Percentiles rank a stretch among this genome's conserved stretches.
These are phyloP conservation scores for Gaeumannomyces tritici DNA, from an alignment of 2,329 filamentous ascomycete genomes.

Conservation along the genomic window DNA sequence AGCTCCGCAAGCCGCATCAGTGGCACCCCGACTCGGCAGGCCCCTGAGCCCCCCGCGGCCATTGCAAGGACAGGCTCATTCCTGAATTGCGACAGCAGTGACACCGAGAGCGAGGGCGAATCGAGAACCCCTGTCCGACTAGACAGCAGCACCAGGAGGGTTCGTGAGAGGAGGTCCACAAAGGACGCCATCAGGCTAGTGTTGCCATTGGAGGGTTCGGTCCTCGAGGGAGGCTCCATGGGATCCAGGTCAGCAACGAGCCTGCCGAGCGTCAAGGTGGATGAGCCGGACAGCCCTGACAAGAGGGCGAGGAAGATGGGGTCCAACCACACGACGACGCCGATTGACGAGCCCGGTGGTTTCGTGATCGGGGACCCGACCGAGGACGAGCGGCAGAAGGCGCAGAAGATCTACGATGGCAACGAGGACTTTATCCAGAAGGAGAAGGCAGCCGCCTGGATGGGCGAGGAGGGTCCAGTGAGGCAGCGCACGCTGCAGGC, in stretches of 20 bases:
- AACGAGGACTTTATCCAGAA: conserved; percentile 73
- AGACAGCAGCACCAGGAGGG: conserved; percentile 7
- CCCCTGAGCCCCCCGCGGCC: conserved; percentile 19
- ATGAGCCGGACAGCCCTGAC: conserved; percentile 13
- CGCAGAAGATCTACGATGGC: conserved; percentile 75
- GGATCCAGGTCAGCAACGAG: conserved; percentile 19
- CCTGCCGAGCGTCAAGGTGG: conserved; percentile 33
- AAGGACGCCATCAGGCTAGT: conserved; percentile 24
- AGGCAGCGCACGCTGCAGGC: conserved; percentile 54
- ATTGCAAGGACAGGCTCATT: conserved; percentile 29
- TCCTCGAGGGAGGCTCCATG: conserved; percentile 5
- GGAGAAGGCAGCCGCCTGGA: conserved; percentile 74
- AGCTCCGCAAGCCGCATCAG: conserved; percentile 12
- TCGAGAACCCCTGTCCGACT: conserved; percentile 18
- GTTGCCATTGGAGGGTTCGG: conserved; percentile 30
- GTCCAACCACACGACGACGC: conserved; percentile 19
- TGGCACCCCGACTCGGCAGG: conserved; percentile 24
- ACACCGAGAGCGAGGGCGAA: conserved; percentile 40
- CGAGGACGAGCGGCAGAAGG: conserved; percentile 66
- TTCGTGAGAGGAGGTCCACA: conserved; percentile 2
- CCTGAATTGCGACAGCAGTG: conserved; percentile 38
- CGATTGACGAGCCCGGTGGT: conserved; percentile 44
- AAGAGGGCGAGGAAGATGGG: conserved; percentile 6
- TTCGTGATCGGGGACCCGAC: conserved; percentile 49
- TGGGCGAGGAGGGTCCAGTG: conserved; percentile 64